Evolutionary conservation across 192 early-diverging fungal species (phyloP).

Genomic region (Coemansia sp.): DNA sequence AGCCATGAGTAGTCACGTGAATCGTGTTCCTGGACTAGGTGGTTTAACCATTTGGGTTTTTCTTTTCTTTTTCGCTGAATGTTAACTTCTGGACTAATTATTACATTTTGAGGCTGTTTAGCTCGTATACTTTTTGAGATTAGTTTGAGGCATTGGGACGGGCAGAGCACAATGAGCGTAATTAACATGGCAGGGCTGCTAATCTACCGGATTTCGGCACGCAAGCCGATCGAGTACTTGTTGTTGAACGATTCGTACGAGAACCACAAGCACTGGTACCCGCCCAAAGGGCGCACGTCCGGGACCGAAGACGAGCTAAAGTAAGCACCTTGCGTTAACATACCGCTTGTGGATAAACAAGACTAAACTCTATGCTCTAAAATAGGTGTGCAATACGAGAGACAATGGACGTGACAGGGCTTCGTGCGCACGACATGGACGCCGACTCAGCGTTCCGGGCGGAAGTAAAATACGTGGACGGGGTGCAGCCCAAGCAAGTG

Average conservation of each 20-base stretch:
- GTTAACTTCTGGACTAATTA: background rate
- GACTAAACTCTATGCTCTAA: background rate
- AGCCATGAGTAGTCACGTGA: constrained; percentile 17
- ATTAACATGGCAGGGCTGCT: constrained; percentile 60
- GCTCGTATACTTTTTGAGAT: background rate
- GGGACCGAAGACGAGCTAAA: constrained; percentile 79
- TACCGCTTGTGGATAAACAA: background rate
- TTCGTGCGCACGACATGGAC: constrained; percentile 65
- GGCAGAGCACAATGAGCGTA: constrained; percentile 28
- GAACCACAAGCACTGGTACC: constrained; percentile 78
- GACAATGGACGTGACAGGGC: constrained; percentile 69
- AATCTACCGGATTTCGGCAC: constrained; percentile 67
- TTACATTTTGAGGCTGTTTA: background rate
- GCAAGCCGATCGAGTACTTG: constrained; percentile 69
- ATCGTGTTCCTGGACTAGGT: constrained; percentile 1
- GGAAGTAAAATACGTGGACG: constrained; percentile 79
- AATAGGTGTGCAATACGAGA: constrained; percentile 77
- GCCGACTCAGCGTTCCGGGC: constrained; percentile 71
- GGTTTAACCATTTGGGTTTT: background rate
- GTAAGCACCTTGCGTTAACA: constrained; percentile 52
- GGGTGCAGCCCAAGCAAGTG: constrained; percentile 77
- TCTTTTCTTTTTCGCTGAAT: background rate
- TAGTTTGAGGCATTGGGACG: background rate
- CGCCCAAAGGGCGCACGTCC: constrained; percentile 75
- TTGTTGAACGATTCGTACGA: constrained; percentile 79